These are phyloP conservation scores for Thielaviopsis ethacetica DNA, from an alignment of 2,329 filamentous ascomycete genomes.

Conservation along the genomic window DNA sequence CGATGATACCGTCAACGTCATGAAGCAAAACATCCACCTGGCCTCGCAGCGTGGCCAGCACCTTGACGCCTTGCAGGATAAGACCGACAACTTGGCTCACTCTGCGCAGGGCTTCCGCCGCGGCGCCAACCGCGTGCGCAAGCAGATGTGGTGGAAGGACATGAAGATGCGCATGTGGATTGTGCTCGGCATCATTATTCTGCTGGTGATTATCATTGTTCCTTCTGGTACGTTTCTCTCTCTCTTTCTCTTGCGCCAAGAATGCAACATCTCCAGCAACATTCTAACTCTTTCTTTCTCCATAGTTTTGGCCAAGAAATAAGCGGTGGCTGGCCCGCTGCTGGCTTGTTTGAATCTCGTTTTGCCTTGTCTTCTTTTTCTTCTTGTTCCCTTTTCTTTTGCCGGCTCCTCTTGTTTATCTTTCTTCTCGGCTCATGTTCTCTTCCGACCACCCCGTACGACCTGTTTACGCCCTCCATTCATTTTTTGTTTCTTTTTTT, in stretches of 20 bases:
- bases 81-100: conserved; percentile 83
- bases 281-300: not conserved
- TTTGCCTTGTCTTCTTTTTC: not conserved
- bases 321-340: not conserved
- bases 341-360: not conserved
- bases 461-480: not conserved
- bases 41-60: conserved; percentile 83
- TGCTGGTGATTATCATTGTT: conserved; percentile 87
- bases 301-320: not conserved
- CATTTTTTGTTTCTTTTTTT: not conserved
- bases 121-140: conserved; percentile 88
- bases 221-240: conserved; percentile 52
- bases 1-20: conserved; percentile 83
- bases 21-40: conserved; percentile 96
- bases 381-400: not conserved
- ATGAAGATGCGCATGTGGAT: conserved; percentile 99
- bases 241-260: not conserved
- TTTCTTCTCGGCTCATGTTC: not conserved
- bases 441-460: not conserved
- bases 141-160: conserved; percentile 99
- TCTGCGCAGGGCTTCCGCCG: conserved; percentile 92
- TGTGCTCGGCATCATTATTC: conserved; percentile 74
- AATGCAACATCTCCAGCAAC: not conserved
- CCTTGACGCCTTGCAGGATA: conserved; percentile 77
- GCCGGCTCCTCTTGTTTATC: not conserved